Conservation (phyloP, 768 basidiomycete species). For the Cystobasidium onofrii region DNA sequence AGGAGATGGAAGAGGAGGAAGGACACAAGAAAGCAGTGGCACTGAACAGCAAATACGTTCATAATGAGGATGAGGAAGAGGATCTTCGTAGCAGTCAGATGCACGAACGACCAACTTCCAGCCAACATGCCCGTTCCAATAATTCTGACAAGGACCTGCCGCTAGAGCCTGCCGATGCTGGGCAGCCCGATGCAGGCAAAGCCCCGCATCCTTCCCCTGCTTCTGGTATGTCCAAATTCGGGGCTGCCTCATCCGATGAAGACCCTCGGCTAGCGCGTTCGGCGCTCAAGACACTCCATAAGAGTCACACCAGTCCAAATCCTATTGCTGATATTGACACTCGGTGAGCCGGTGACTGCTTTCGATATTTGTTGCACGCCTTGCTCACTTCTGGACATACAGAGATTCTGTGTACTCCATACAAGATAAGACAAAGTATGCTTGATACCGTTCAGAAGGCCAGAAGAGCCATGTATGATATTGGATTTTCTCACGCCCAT, state of each 20-base stretch:
- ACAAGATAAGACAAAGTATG: background rate
- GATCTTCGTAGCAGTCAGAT: background rate
- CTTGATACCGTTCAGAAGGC: too few relatives aligned
- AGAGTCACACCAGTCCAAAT: too few relatives aligned
- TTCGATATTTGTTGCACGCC: background rate
- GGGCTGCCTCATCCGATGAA: background rate
- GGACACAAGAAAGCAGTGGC: background rate
- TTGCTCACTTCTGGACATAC: background rate
- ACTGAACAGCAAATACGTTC: background rate
- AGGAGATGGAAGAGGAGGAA: conserved; percentile 14
- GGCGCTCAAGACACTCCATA: background rate
- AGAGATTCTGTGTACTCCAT: conserved; percentile 10
- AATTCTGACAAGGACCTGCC: background rate
- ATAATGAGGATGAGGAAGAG: background rate
- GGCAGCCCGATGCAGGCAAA: background rate
- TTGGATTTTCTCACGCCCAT: too few relatives aligned
- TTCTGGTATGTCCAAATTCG: background rate
- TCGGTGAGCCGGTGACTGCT: background rate
- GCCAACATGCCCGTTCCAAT: background rate
- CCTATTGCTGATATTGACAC: background rate
- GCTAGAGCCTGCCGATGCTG: background rate
- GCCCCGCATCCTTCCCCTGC: background rate
- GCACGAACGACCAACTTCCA: background rate
- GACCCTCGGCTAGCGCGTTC: background rate
- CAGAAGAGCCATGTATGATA: too few relatives aligned